phyloP scores from a whole-genome alignment of 495 filamentous ascomycete species.

The Hypoxylon cercidicola region DNA sequence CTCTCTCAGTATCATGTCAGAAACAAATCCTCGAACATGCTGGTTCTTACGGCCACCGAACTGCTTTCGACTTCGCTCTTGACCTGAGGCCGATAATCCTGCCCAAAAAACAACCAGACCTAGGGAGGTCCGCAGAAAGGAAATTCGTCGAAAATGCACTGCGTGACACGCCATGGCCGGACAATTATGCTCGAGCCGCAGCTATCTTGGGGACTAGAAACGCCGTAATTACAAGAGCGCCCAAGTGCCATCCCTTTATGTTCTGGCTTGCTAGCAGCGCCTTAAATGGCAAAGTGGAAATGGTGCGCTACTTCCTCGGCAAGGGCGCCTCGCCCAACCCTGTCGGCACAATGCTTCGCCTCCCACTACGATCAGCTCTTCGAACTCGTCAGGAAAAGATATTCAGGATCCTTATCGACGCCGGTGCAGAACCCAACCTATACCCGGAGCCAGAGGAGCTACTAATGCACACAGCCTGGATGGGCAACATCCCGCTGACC shows the following conservation, averaged over 20 bases:
- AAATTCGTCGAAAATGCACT: neutral
- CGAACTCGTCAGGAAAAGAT: neutral
- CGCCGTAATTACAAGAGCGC: neutral
- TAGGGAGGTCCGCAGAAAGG: neutral
- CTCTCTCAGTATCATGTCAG: neutral
- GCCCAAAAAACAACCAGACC: neutral
- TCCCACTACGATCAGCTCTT: neutral
- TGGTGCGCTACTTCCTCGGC: constrained; percentile 13
- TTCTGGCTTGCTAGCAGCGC: constrained; percentile 1
- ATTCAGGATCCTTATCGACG: constrained; percentile 9
- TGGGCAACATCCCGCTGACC: neutral
- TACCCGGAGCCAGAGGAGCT: neutral
- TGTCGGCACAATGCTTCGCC: neutral
- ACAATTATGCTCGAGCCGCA: constrained; percentile 8
- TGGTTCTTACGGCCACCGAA: neutral
- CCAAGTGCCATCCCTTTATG: neutral
- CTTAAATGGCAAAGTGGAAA: neutral
- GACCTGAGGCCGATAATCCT: constrained; percentile 9
- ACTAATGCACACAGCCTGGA: constrained; percentile 8
- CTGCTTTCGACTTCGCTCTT: constrained; percentile 19
- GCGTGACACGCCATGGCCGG: constrained; percentile 6
- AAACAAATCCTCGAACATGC: neutral
- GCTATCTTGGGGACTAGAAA: constrained; percentile 1
- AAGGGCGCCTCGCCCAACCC: neutral
- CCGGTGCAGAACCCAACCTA: constrained; percentile 13